Evolutionary conservation across 1,284 basidiomycete species (phyloP).

Genomic region (Cronartium quercuum): DNA sequence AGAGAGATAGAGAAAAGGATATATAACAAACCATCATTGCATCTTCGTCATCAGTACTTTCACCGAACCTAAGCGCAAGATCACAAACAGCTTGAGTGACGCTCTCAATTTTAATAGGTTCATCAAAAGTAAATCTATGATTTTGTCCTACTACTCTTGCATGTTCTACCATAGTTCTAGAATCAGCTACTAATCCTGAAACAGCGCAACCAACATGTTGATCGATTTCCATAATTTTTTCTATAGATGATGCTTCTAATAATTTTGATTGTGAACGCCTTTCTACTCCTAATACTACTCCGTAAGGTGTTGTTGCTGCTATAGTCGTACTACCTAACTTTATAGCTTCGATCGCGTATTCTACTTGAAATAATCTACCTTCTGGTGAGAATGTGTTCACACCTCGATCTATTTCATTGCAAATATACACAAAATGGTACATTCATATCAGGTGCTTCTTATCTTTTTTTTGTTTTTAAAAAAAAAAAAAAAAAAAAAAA

Average conservation of each 20-base stretch:
- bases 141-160: conserved; percentile 95
- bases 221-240: conserved; percentile 99
- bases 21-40: conserved; percentile 72
- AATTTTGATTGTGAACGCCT: conserved; percentile 97
- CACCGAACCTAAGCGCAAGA: conserved; percentile 91
- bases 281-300: conserved; percentile 91
- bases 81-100: conserved; percentile 97
- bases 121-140: conserved; percentile 95
- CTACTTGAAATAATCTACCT: conserved; percentile 89
- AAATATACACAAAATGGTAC: too few species aligned
- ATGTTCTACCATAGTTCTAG: conserved; percentile 99
- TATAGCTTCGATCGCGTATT: conserved; percentile 98
- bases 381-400: conserved; percentile 99
- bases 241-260: conserved; percentile 89
- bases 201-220: conserved; percentile 93
- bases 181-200: conserved; percentile 96
- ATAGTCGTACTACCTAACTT: conserved; percentile 99
- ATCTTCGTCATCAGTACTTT: conserved; percentile 81
- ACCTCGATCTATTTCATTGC: conserved; percentile 71
- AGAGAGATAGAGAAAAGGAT: neutral
- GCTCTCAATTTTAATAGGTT: conserved; percentile 92
- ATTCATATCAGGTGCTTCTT: neutral
- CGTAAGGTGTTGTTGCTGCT: conserved; percentile 64
- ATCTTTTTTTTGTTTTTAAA: neutral
- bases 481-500: neutral